Evolutionary conservation across 345 rosid species (phyloP), one percentile per base, ranked within the genome.

Genomic region (Rhodomyrtus tomentosa): DNA sequence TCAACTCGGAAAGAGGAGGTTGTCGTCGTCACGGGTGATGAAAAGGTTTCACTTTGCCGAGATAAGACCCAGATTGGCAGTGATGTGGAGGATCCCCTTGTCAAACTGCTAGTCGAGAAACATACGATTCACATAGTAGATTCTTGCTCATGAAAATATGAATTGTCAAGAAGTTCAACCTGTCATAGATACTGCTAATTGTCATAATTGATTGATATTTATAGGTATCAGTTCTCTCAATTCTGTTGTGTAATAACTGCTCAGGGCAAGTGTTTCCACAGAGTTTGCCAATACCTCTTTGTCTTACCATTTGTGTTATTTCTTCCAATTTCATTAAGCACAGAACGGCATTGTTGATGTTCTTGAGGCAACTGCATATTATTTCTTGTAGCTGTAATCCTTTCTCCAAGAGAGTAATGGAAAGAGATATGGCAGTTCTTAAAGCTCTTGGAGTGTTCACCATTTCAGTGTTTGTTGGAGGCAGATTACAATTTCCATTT

Each of bases 1-100:
- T 76, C 59, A 82, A 93, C 96, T 27, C 95, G 98, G 52, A 95
- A 93, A 85, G 98, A 96, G 85, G 95, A 89, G 88, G 98, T 96
- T 27, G 82, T 85, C 14, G 90, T 94, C 50, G 98, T 96, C 48
- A 91, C 95, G 7, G 62, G 83, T 12, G 84, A 85, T 51, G 92
- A 85, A 73, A 93, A 92, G 83, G 90, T 94, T 84, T 84, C 88
- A 55, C 98, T 95, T 55, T 85, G 55, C 84, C 90, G 98, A 21
- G 95, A 95, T 86, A 84, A 85, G 84, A 85, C 88, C 16, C 88
- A 82, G 85, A 82, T 89, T 38, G 91, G 82, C 85, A 88, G 94
- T 50, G 98, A 93, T 83, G 96, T 95, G 81, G 98, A 96, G 88
- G 88, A 93, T 20, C 96, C 98, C 51, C 91, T 96, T 45, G 58